Evolutionary conservation across 352 stramenopile genomes (phyloP), one percentile per base, ranked within the genome.

Genomic region (Phytophthora brassicae): DNA sequence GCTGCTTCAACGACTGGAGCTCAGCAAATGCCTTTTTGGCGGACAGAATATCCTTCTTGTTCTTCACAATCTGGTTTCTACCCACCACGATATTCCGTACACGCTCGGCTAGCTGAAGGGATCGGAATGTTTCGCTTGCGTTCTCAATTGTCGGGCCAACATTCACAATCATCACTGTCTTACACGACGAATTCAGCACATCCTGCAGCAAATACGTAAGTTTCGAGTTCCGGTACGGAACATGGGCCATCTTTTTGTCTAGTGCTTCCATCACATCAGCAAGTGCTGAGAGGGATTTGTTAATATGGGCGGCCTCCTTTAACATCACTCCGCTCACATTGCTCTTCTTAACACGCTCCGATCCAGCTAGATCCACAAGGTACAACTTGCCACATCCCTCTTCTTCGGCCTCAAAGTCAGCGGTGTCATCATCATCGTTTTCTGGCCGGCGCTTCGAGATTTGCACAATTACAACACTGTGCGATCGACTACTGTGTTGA

Each of bases 181-280:
- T 98, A 60, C 84, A 92, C 26, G 80, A 88, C 22, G 83, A 88
- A 44, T 92, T 90, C 60, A 89, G 87, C 56, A 92, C 92, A 81
- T 98, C 95, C 72, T 98, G 88, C 6, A 99, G 71, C 33, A 99
- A 68, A 60, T 96, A 95, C n/a, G 97, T 99, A 7, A 99, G 85
- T 79, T 99, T 99, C 5, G 90, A 98, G 73, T 99, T 98, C 68
- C 96, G 82, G 63, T 98, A 99, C 36, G 96, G 96, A 29, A 99
- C 88, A 68, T 98, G 95, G 23, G 74, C 63, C 38, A 88, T 74
- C 73, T 97, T 98, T 59, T 90, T 91, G 63, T 95, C 89, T 24
- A 98, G 67, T 1, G 90, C 90, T 47, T 96, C 86, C 83, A 97
- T 96, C 16, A 97, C 88, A 74, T 98, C 95, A 6, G 88, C 94